A percentile compares a stretch with the other conserved stretches of the same genome.
Evolutionary conservation across 768 basidiomycete species (phyloP).

Genomic region (Agaricus blazei): DNA sequence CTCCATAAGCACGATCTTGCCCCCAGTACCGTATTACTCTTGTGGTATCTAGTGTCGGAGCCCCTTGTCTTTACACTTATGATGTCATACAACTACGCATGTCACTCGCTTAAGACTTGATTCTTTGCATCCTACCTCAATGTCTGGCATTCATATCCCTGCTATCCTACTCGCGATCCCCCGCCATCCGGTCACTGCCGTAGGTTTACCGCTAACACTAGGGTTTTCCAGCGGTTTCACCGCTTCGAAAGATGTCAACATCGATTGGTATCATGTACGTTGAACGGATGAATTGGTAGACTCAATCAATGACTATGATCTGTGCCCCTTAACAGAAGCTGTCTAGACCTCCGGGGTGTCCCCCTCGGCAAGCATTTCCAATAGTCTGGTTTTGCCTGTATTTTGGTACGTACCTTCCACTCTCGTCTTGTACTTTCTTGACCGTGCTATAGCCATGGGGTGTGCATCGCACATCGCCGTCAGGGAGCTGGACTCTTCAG

Average conservation of each 20-base stretch:
- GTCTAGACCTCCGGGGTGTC: conserved; percentile 43
- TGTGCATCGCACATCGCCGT: conserved; percentile 62
- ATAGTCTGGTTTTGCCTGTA: conserved; percentile 54
- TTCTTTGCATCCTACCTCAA: background rate
- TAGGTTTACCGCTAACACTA: conserved; percentile 54
- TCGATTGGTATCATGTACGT: conserved; percentile 54
- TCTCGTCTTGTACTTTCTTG: background rate
- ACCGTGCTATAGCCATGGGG: conserved; percentile 45
- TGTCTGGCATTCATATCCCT: conserved; percentile 38
- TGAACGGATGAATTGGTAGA: background rate
- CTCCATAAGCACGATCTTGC: no score
- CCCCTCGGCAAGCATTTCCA: conserved; percentile 50
- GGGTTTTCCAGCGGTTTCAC: conserved; percentile 48
- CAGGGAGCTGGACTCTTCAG: conserved; percentile 42
- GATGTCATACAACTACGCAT: conserved; percentile 14
- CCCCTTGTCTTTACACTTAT: background rate
- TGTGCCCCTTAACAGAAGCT: conserved; percentile 31
- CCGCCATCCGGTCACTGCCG: conserved; percentile 50
- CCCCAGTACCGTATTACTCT: no score
- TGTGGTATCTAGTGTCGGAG: no score
- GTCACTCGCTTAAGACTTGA: no score
- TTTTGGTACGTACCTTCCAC: conserved; percentile 20
- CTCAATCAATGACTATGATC: background rate
- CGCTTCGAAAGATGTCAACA: conserved; percentile 40
- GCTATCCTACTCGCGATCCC: conserved; percentile 48